Base-by-base conservation (phyloP, 208 protist genomes). In the Trypanosoma theileri region DNA sequence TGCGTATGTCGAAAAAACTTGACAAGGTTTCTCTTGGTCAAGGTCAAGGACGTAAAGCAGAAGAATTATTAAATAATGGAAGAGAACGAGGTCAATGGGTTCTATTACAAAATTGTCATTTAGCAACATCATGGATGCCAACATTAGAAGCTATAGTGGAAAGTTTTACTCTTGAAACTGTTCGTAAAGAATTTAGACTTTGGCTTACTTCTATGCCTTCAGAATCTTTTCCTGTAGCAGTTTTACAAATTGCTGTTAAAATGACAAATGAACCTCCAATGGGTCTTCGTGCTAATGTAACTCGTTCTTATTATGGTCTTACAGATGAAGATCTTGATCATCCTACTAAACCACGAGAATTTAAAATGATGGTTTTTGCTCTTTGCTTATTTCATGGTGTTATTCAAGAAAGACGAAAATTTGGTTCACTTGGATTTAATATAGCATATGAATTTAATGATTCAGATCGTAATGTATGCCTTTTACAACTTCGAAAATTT, bases 221-320 rank as follows among this genome's bases (percentile, higher is more conserved):
- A 17, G 52, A 78, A 21, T 83, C 77, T 14, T 99, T 99, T 86
- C 98, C 98, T n/a, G 97, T 99, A 19, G 77, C 96, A 9, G 98
- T 99, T 69, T 80, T 99, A 76, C 97, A 99, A 76, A 97, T 95
- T 53, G 84, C 96, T 21, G 90, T 99, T 60, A 99, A 99, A 86
- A 98, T 99, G 93, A 99, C 98, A 22, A 98, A 99, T 76, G 98
- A 99, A 82, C 98, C 98, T n/a, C 98, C 98, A 26, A 97, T 96
- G 85, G 97, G 97, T 13, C 79, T 99, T 45, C 91, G 97, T 46
- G 89, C 96, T 4, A 99, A 99, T 77, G 80, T 99, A 56, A 91
- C 94, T 17, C 82, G 96, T 11, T 97, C 96, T 14, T 99, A 98
- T 82, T 94, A 89, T 73, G 81, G 77, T 64, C 89, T 98, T 69